These are phyloP conservation scores for Fusarium sp. DNA, from an alignment of 2,329 filamentous ascomycete species.

Conservation along the genomic window DNA sequence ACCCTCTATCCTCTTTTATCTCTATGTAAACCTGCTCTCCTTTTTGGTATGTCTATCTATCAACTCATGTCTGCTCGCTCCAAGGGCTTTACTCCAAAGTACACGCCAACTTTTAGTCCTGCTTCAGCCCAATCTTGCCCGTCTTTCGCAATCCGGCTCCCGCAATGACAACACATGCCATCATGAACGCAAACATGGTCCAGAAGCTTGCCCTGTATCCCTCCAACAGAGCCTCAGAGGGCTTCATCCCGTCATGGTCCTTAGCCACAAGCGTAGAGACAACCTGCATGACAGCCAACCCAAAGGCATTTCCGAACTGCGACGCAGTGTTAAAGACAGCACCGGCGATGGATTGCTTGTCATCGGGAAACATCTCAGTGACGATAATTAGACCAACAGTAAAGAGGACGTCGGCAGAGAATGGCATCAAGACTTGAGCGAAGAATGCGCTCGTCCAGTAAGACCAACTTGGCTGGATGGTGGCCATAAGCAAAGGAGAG, in stretches of 20 bases:
- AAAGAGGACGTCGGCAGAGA: constrained; percentile 63
- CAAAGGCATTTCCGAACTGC: constrained; percentile 67
- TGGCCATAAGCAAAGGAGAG: constrained; percentile 66
- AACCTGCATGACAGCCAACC: constrained; percentile 60
- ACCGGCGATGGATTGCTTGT: constrained; percentile 69
- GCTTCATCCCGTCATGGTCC: constrained; percentile 41
- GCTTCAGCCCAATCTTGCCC: constrained; percentile 61
- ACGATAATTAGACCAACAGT: constrained; percentile 68
- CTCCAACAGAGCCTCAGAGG: constrained; percentile 53
- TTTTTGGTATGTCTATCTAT: not conserved
- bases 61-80: not conserved
- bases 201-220: constrained; percentile 65
- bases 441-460: constrained; percentile 64
- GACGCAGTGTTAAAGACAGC: constrained; percentile 71
- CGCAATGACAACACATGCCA: constrained; percentile 54
- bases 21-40: not conserved
- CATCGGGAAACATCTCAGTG: constrained; percentile 64
- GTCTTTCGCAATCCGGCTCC: constrained; percentile 55
- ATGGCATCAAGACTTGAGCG: constrained; percentile 55
- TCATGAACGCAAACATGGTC: constrained; percentile 61
- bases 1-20: not conserved
- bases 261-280: constrained; percentile 56
- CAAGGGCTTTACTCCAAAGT: not conserved
- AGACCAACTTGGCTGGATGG: constrained; percentile 59
- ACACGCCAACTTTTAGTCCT: constrained; percentile 42